Evolutionary conservation across 2,329 filamentous ascomycete species (phyloP).

Genomic region (Penicillium concentricum): DNA sequence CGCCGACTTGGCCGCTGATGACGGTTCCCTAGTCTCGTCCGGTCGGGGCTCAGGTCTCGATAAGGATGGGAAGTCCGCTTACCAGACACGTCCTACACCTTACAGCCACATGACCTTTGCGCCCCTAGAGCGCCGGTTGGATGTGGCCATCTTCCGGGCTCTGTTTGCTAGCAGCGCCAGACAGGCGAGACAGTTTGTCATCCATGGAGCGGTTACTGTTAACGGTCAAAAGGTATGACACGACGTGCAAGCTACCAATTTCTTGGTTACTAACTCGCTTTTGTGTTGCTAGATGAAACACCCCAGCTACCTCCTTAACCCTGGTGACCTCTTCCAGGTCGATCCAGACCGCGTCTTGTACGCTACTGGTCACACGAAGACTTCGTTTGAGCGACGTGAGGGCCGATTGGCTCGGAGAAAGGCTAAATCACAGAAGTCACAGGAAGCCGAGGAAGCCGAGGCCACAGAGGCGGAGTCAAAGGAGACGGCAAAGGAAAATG

Average conservation of each 20-base stretch:
- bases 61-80: conserved; percentile 24
- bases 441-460: conserved; percentile 30
- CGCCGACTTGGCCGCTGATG: conserved; percentile 71
- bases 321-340: conserved; percentile 97
- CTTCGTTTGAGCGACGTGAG: conserved; percentile 42
- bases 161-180: conserved; percentile 90
- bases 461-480: conserved; percentile 28
- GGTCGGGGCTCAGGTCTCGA: conserved; percentile 76
- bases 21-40: conserved; percentile 79
- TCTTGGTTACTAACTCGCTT: neutral
- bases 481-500: conserved; percentile 32
- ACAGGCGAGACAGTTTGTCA: conserved; percentile 90
- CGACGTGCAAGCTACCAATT: neutral
- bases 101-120: conserved; percentile 97
- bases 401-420: conserved; percentile 30
- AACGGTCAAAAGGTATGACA: conserved; percentile 83
- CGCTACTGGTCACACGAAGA: conserved; percentile 76
- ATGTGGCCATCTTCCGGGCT: conserved; percentile 91
- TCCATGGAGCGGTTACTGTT: conserved; percentile 90
- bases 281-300: conserved; percentile 69
- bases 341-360: conserved; percentile 83
- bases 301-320: conserved; percentile 91
- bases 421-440: conserved; percentile 26
- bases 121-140: conserved; percentile 83
- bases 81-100: conserved; percentile 57